Conservation (phyloP, 2,329 filamentous ascomycete species). For the Hypoxylon sp. region DNA sequence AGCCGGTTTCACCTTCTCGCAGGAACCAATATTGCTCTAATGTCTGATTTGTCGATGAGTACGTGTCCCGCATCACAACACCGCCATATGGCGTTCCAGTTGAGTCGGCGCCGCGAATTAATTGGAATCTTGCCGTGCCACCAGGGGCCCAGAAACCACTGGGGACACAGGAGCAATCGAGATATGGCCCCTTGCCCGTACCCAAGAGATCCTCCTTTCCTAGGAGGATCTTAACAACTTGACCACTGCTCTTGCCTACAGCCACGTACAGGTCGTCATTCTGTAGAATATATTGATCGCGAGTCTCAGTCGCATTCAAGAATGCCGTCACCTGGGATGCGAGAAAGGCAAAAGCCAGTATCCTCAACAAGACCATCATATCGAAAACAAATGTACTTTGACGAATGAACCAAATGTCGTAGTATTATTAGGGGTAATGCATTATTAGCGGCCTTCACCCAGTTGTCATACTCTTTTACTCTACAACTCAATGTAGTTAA, state of each 20-base stretch:
- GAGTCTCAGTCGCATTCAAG: conserved; percentile 55
- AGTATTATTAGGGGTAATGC: not conserved
- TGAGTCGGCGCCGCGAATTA: conserved; percentile 66
- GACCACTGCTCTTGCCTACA: conserved; percentile 56
- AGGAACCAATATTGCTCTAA: conserved; percentile 77
- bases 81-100: conserved; percentile 69
- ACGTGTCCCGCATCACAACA: conserved; percentile 71
- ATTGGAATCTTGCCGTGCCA: conserved; percentile 62
- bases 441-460: not conserved
- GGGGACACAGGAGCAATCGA: conserved; percentile 73
- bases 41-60: conserved; percentile 69
- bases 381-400: not conserved
- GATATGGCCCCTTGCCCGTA: conserved; percentile 65
- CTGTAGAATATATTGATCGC: conserved; percentile 53
- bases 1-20: conserved; percentile 72
- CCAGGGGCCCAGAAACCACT: conserved; percentile 73
- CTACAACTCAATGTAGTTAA: not conserved
- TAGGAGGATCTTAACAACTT: conserved; percentile 55
- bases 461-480: not conserved
- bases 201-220: conserved; percentile 67
- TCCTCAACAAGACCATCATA: conserved; percentile 33
- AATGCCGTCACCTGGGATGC: conserved; percentile 29
- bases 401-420: not conserved
- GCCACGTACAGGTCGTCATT: conserved; percentile 57
- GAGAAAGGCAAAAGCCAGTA: conserved; percentile 10